Conservation (phyloP, 2,329 filamentous ascomycete genomes). For the Calonectria fujianensis region DNA sequence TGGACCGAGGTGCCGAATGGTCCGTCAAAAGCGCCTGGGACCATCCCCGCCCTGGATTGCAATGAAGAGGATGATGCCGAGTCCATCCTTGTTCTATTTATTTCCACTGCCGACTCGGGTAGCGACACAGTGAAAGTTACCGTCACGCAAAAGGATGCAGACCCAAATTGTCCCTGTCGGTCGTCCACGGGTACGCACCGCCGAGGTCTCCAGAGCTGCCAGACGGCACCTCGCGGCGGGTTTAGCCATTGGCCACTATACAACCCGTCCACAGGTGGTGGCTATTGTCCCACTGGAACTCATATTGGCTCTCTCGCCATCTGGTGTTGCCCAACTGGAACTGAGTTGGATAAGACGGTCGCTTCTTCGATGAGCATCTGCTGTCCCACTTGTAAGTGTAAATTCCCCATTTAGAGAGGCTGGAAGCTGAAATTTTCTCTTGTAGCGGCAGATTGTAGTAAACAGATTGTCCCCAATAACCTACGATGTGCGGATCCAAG, state of each 20-base stretch:
- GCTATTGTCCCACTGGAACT: constrained; percentile 29
- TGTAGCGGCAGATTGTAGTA: constrained; percentile 36
- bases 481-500: constrained; percentile 33
- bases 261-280: constrained; percentile 27
- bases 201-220: constrained; percentile 13
- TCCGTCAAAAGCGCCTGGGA: not conserved
- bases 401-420: not conserved
- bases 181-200: not conserved
- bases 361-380: constrained; percentile 36
- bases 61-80: constrained; percentile 21
- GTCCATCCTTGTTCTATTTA: constrained; percentile 29
- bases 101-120: constrained; percentile 30
- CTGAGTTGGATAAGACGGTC: constrained; percentile 32
- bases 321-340: constrained; percentile 45
- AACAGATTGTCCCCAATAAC: constrained; percentile 31
- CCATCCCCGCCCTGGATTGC: constrained; percentile 29
- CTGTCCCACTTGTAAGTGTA: constrained; percentile 39
- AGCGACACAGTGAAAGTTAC: constrained; percentile 34
- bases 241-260: constrained; percentile 38
- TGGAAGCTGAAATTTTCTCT: not conserved
- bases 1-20: constrained; percentile 38
- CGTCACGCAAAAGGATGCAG: not conserved
- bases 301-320: constrained; percentile 19
- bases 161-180: not conserved
- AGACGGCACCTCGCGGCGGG: constrained; percentile 28